Base-by-base conservation (phyloP, 257 asterid species). In the Ilex aquifolium region DNA sequence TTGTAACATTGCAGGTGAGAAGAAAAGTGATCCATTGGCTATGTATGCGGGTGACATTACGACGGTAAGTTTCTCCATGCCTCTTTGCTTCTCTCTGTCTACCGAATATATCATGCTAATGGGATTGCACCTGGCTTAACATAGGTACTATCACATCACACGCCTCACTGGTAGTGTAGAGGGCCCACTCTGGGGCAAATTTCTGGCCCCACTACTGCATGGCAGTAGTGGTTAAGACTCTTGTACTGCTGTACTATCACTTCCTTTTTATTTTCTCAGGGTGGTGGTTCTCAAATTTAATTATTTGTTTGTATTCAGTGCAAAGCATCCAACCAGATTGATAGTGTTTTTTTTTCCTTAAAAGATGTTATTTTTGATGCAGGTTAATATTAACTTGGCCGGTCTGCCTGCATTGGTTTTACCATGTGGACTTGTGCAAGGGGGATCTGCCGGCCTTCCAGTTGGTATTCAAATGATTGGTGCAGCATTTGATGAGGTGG, bases 21-120 rank as follows among this genome's bases (percentile, higher is more conserved):
- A 93, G 97, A 93, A 90, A 85, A 78, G 87, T 64, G 99, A 93
- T 57, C 97, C 97, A 2, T 77, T 93, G 85, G 93, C 99, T 75
- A 90, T 93, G 99, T 93, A 93, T 64, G 97, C 96, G 5, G 99
- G 99, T 62, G 99, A 93, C 70, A 87, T 87, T 54, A 93, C 90
- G 99, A 93, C 97, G 32, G 99, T 90, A 78, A 83, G 97, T 79
- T 59, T 69, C 46, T 50, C 58, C 16, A 32, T 39, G 58, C 55
- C 44, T 56, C 60, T 15, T 14, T 64, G 44, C 15, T 53, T 53
- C 31, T 53, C 15, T 53, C 57, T 14, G 0, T 21, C 15, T 53
- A 5, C 57, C 10, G 54, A 11, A 49, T 49, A 49, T 49, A 3
- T 11, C 14, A 49, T 11, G 54, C 0, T 0, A 12, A 56, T 59